Base-by-base conservation (phyloP, 257 asterid genomes). In the Leptodermis oblonga region DNA sequence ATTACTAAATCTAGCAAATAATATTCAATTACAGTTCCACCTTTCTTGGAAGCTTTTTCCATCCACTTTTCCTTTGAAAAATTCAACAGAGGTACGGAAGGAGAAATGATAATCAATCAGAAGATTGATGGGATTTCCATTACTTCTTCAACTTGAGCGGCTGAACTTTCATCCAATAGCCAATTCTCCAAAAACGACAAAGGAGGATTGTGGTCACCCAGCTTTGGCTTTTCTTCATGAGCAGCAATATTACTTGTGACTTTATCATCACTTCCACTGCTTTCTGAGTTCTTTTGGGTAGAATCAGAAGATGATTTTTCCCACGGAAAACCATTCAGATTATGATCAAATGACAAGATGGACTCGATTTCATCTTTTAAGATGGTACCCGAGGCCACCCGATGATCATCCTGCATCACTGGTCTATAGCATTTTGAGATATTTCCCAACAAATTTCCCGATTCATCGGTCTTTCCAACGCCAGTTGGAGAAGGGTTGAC, bases 111-210 rank as follows among this genome's bases (percentile, higher is more conserved):
- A 68, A n/a, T 31, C 11, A 61, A 71, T 69, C 82, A 89, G 81
- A 87, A 87, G 62, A 89, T 83, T 67, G 95, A 63, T 48, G 96
- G 82, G 42, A 90, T 72, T 70, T 85, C 92, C 89, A 87, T 84
- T 5, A 67, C 79, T 69, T 86, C 92, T 73, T 81, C 96, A 25
- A 85, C 90, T 51, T 88, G 96, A 25, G 63, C 84, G 5, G 86
- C 82, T 67, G 85, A 12, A 37, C 49, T 84, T 73, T 92, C 98
- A 70, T 92, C 97, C 77, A 90, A 71, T 74, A 92, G 64, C 98
- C 98, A 92, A 55, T 90, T 90, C 76, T 90, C 98, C 53, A 90
- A 86, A 78, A 79, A 92, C 18, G 96, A 82, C 11, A 90, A 77
- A 49, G 97, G 91, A 28, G 92, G 92, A 75, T 78, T 65, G 53